These are phyloP conservation scores for Arthonia radiata DNA, from an alignment of 495 filamentous ascomycete genomes.

Conservation along the genomic window DNA sequence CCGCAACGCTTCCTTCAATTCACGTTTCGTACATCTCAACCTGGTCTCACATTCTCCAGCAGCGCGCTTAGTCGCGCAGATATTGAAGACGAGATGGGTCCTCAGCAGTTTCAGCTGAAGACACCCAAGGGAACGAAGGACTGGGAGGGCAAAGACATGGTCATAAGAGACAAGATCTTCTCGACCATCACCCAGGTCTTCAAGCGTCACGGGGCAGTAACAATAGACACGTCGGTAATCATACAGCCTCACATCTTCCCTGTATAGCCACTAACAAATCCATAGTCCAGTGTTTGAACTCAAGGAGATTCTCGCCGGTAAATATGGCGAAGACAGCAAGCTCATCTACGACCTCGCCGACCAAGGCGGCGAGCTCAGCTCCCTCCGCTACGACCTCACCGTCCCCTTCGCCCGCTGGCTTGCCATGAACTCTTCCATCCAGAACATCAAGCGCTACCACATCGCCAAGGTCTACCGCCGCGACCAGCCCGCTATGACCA, in stretches of 20 bases:
- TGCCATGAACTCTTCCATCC: conserved; percentile 52
- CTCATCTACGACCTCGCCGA: conserved; percentile 75
- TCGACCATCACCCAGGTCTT: conserved; percentile 61
- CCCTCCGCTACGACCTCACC: conserved; percentile 73
- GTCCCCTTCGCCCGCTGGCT: conserved; percentile 78
- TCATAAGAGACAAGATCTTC: conserved; percentile 66
- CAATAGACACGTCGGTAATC: conserved; percentile 42
- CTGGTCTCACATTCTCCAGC: not conserved
- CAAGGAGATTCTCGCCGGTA: conserved; percentile 55
- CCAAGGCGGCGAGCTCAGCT: conserved; percentile 66
- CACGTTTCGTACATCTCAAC: not conserved
- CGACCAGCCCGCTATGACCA: conserved; percentile 56
- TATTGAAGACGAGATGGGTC: not conserved
- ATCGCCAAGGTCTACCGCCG: conserved; percentile 72
- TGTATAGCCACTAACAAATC: not conserved
- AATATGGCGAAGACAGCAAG: conserved; percentile 82
- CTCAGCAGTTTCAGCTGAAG: conserved; percentile 9
- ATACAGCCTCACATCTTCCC: conserved; percentile 17
- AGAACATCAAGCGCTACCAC: conserved; percentile 66
- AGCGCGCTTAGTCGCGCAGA: not conserved
- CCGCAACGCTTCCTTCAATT: not conserved
- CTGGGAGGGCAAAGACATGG: conserved; percentile 35
- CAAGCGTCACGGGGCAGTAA: conserved; percentile 67
- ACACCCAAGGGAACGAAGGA: conserved; percentile 13
- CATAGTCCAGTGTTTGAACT: conserved; percentile 35